phyloP scores from a whole-genome alignment of 2,329 filamentous ascomycete genomes.

The Penicillium occitanis region DNA sequence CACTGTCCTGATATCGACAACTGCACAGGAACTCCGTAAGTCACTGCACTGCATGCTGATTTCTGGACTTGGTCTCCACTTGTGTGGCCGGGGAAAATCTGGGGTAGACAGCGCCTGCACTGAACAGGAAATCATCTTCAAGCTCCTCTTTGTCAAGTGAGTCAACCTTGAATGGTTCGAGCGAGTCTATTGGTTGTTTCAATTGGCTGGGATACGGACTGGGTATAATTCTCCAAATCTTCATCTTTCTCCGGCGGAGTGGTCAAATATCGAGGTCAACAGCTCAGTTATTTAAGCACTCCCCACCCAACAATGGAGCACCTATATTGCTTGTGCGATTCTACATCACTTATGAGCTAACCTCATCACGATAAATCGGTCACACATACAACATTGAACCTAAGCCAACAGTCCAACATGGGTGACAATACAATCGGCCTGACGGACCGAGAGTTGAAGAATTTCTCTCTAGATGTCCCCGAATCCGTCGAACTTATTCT shows the following conservation, averaged over 20 bases:
- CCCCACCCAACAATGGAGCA: not conserved
- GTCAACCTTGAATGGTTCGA: not conserved
- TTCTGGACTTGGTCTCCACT: not conserved
- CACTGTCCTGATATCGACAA: not conserved
- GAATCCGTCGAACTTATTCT: constrained; percentile 16
- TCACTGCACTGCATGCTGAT: not conserved
- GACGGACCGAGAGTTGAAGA: constrained; percentile 17
- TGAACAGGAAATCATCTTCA: constrained; percentile 3
- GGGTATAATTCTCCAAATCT: not conserved
- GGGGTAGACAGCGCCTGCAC: constrained; percentile 2
- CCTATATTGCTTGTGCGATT: not conserved
- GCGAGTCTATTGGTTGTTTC: not conserved
- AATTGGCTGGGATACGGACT: not conserved
- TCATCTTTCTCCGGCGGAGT: constrained; percentile 7
- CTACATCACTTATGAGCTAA: not conserved
- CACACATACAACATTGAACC: not conserved
- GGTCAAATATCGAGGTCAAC: not conserved
- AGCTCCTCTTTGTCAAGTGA: not conserved
- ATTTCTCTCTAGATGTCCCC: constrained; percentile 18
- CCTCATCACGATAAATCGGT: too few species aligned
- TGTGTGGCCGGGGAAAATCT: not conserved
- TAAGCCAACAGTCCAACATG: not conserved
- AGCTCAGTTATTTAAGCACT: constrained; percentile 9
- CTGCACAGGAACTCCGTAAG: not conserved
- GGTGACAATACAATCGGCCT: constrained; percentile 6